Evolutionary conservation across 73 alveolate genomes (phyloP).

Genomic region (Blepharisma japonicum): DNA sequence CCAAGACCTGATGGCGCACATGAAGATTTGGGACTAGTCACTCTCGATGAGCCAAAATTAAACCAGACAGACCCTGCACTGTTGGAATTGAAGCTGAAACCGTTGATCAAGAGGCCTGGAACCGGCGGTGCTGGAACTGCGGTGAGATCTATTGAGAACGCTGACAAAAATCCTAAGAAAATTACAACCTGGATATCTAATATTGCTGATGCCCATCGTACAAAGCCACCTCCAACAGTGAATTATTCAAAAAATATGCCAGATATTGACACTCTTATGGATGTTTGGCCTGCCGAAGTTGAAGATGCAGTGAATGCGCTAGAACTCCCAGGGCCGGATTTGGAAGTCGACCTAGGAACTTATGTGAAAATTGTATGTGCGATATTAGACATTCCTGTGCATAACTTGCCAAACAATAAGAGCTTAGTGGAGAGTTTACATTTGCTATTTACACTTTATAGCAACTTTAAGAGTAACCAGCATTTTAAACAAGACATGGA

Average conservation of each 20-base stretch:
- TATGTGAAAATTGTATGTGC: constrained; percentile 79
- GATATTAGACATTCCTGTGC: constrained; percentile 93
- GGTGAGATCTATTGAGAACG: constrained; percentile 75
- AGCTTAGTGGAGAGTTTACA: constrained; percentile 89
- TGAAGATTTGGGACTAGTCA: constrained; percentile 79
- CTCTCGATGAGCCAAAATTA: constrained; percentile 40
- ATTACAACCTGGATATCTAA: constrained; percentile 86
- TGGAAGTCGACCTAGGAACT: constrained; percentile 78
- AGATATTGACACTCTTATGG: constrained; percentile 85
- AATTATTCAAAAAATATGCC: constrained; percentile 92
- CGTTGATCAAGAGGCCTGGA: constrained; percentile 30
- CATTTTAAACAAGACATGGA: constrained; percentile 61
- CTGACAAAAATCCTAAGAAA: constrained; percentile 94
- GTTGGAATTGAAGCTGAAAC: constrained; percentile 26
- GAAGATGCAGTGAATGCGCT: constrained; percentile 73
- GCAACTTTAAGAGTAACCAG: constrained; percentile 84
- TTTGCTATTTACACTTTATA: constrained; percentile 87
- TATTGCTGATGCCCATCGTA: constrained; percentile 83
- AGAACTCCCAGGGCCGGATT: constrained; percentile 84
- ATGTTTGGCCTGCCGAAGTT: constrained; percentile 91
- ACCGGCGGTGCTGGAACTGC: constrained; percentile 30
- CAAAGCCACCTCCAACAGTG: constrained; percentile 91
- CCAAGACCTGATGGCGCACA: constrained; percentile 84
- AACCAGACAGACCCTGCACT: constrained; percentile 29
- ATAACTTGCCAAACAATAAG: constrained; percentile 71